Evolutionary conservation across 139 green algal genomes (phyloP).

Genomic region (Micractinium conductrix): DNA sequence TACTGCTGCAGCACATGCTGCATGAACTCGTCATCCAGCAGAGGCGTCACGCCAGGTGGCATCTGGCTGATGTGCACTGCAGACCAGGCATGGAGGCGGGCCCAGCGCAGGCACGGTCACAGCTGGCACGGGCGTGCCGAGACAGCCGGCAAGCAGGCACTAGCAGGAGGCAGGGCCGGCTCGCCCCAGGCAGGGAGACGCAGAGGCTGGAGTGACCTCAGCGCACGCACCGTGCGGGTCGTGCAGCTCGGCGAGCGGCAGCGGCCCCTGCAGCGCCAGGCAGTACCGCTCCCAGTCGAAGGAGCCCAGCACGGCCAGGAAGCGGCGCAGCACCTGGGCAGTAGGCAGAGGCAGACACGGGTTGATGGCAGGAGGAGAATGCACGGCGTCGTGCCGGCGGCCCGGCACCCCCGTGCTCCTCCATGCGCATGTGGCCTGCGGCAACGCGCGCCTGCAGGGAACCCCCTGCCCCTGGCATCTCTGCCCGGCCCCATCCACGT

Average conservation of each 20-base stretch:
- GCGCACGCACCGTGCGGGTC: slow-evolving; percentile 35
- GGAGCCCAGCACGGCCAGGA: slow-evolving; percentile 83
- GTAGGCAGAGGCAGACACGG: background rate
- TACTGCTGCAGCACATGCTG: slow-evolving; percentile 54
- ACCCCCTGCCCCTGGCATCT: no score
- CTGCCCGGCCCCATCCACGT: no score
- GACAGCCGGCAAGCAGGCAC: no score
- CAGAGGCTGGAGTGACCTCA: background rate
- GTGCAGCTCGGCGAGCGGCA: slow-evolving; percentile 60
- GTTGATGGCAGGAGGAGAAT: no score
- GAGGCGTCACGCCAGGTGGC: background rate
- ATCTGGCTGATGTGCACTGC: slow-evolving; percentile 33
- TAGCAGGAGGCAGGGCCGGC: background rate
- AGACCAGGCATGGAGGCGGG: no score
- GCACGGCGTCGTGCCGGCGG: no score
- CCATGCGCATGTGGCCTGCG: no score
- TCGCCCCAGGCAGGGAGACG: background rate
- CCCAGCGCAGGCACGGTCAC: no score
- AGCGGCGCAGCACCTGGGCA: slow-evolving; percentile 85
- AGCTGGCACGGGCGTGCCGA: no score
- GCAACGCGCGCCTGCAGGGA: no score
- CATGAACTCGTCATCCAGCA: slow-evolving; percentile 45
- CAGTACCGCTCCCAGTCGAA: slow-evolving; percentile 93
- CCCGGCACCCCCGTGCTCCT: no score
- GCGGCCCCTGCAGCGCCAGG: slow-evolving; percentile 82